Conservation (phyloP, 1,139 yeast genomes). For the Magnusiomyces ingens region DNA sequence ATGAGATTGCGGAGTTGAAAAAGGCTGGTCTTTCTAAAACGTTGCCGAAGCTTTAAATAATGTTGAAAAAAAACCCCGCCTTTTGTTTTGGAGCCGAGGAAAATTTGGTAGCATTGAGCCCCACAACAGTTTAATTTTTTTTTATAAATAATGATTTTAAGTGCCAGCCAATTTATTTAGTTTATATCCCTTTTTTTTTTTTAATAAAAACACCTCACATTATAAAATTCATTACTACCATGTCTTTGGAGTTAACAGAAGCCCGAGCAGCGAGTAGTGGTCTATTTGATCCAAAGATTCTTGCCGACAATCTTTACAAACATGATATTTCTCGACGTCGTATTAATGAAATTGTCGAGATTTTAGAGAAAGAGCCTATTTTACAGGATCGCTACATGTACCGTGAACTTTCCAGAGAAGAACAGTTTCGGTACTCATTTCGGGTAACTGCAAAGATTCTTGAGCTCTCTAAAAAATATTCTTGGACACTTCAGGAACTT, state of each 20-base stretch:
- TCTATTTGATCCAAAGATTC: background rate
- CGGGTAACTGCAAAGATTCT: constrained; percentile 1
- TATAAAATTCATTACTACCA: background rate
- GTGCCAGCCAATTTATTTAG: too few species aligned
- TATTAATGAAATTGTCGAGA: background rate
- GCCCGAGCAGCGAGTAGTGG: background rate
- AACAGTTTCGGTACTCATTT: constrained; percentile 1
- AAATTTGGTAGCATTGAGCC: too few species aligned
- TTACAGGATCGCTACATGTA: background rate
- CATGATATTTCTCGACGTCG: background rate
- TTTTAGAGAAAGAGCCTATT: background rate
- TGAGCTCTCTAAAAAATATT: background rate
- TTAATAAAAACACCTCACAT: too few species aligned
- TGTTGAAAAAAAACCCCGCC: too few species aligned
- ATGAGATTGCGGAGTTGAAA: background rate
- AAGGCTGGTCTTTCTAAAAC: background rate
- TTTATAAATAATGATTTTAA: too few species aligned
- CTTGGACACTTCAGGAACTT: constrained; percentile 4
- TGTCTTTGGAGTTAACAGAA: constrained; percentile 5
- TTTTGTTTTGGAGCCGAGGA: too few species aligned
- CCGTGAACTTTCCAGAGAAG: constrained; percentile 4
- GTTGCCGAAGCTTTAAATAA: too few species aligned
- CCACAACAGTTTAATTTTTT: too few species aligned
- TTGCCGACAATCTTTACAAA: background rate
- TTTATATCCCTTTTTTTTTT: too few species aligned